A percentile compares a stretch with the other conserved stretches of the same genome.
Conservation (phyloP, 306 rosid species). For the Quercus mongolica region DNA sequence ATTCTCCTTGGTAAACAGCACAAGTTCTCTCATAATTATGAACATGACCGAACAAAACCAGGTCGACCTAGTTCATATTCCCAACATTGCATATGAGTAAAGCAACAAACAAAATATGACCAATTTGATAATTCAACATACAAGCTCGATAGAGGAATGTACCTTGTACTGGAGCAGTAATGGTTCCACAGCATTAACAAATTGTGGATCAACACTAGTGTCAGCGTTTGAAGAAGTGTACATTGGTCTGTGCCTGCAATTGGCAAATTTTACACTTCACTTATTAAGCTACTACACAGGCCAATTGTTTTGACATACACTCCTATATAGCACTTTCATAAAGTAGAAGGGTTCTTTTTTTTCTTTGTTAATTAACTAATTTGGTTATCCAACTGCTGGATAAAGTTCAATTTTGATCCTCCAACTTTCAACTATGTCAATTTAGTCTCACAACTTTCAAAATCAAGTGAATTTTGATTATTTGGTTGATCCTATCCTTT, state of each 20-base stretch:
- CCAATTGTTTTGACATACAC: no score
- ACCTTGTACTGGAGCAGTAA: conserved; percentile 62
- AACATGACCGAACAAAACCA: conserved; percentile 76
- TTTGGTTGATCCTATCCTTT: no score
- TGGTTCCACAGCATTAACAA: conserved; percentile 62
- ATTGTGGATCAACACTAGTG: conserved; percentile 9
- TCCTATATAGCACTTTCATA: no score
- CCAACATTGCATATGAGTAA: neutral
- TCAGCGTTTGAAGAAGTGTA: conserved; percentile 42
- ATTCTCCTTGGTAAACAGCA: conserved; percentile 35
- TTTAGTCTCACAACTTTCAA: no score
- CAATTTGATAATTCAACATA: neutral
- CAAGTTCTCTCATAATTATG: conserved; percentile 92
- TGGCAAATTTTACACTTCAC: neutral
- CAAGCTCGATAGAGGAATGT: neutral
- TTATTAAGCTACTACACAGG: no score
- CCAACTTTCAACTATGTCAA: no score
- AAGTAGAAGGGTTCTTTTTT: no score
- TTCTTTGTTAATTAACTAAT: no score
- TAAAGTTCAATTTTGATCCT: no score
- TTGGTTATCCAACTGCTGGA: no score
- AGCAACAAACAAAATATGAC: neutral
- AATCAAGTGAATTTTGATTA: no score
- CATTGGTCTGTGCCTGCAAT: conserved; percentile 86
- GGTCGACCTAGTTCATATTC: conserved; percentile 58